phyloP scores from a whole-genome alignment of 2,329 filamentous ascomycete species.

The Nemania sp. region DNA sequence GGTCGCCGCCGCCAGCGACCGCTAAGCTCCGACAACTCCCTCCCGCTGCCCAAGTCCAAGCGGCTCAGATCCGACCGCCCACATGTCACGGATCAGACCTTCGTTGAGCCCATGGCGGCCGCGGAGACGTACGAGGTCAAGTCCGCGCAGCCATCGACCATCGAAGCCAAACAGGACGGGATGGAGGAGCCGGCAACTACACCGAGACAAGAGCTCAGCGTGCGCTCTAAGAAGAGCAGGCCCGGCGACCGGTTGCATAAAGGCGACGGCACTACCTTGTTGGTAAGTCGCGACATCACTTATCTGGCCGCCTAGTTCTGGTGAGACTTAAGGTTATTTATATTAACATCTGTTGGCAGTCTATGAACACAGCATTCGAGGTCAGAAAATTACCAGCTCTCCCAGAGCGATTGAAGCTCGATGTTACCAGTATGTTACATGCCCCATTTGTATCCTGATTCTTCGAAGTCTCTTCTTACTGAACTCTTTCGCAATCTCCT shows the following conservation, averaged over 20 bases:
- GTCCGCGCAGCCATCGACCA: conserved; percentile 52
- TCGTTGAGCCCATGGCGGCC: conserved; percentile 53
- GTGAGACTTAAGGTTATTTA: neutral
- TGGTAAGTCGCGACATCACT: conserved; percentile 56
- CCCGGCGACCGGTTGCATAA: conserved; percentile 65
- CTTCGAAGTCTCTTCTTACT: conserved; percentile 24
- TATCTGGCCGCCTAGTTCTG: neutral
- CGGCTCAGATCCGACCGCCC: conserved; percentile 53
- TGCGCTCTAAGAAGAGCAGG: conserved; percentile 65
- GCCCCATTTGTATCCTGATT: neutral
- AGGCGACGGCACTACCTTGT: conserved; percentile 66
- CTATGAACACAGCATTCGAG: conserved; percentile 80
- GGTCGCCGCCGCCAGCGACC: conserved; percentile 66
- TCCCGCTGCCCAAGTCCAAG: conserved; percentile 65
- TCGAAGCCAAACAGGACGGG: conserved; percentile 51
- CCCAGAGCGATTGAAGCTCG: conserved; percentile 73
- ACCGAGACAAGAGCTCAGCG: conserved; percentile 57
- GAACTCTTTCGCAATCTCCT: conserved; percentile 21
- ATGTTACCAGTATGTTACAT: conserved; percentile 61
- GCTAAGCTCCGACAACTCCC: conserved; percentile 56
- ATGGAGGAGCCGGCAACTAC: conserved; percentile 45
- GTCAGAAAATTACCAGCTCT: conserved; percentile 83
- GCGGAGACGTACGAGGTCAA: conserved; percentile 62
- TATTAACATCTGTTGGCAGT: conserved; percentile 53
- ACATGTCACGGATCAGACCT: conserved; percentile 60